phyloP scores from a whole-genome alignment of 148 eudicot species.

The Vaccinium myrtillus region DNA sequence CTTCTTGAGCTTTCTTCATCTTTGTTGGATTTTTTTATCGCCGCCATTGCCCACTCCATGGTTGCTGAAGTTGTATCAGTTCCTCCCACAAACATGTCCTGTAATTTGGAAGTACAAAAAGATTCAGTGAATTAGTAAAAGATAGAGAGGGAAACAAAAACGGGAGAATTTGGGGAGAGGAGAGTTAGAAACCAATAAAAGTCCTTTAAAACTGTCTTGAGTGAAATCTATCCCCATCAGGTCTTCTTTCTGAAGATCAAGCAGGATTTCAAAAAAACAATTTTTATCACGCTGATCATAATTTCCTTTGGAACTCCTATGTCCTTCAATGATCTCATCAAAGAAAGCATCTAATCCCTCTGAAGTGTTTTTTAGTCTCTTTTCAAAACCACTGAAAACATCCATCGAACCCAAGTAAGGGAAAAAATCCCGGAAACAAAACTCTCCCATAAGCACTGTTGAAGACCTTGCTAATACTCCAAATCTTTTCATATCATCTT shows the following conservation, averaged over 20 bases:
- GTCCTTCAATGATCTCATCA: background rate
- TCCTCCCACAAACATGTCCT: conserved; percentile 18
- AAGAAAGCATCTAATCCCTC: conserved; percentile 4
- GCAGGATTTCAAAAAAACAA: background rate
- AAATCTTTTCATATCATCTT: background rate
- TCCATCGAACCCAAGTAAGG: conserved; percentile 6
- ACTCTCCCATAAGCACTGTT: background rate
- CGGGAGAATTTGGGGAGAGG: background rate
- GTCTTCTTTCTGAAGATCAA: background rate
- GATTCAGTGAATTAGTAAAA: background rate
- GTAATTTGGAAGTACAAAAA: background rate
- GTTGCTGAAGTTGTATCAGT: conserved; percentile 14
- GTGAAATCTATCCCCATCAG: background rate
- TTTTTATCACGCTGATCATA: background rate
- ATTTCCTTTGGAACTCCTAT: background rate
- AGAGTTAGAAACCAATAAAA: background rate
- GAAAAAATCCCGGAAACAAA: background rate
- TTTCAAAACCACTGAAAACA: background rate
- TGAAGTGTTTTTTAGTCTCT: background rate
- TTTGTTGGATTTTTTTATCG: background rate
- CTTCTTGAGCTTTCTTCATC: no score
- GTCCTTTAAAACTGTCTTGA: background rate
- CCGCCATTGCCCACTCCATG: conserved; percentile 22
- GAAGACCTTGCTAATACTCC: background rate
- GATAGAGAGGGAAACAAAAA: background rate